Base-by-base conservation (phyloP, 1,284 basidiomycete species). In the Melampsora americana region DNA sequence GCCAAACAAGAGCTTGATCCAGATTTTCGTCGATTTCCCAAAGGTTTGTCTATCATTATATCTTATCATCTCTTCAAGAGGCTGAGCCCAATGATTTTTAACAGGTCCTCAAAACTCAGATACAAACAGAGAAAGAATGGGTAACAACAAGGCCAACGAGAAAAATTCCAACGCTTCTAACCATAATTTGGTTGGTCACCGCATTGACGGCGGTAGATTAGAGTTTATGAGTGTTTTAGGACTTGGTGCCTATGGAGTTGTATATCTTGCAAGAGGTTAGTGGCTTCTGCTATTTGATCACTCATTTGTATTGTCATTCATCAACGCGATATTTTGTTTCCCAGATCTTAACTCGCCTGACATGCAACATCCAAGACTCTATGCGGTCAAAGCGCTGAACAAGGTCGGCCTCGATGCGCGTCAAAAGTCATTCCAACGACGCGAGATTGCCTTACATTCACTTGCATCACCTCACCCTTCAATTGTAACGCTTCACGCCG, bases 231-330 rank as follows among this genome's bases (percentile, higher is more conserved):
- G 92, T 81, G 88, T 95, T 73, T 88, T 99, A 72, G 95, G 95
- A 69, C 88, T 93, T 69, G 95, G 95, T 61, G 94, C 94, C 30
- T 98, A 97, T 83, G 95, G 95, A 78, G 91, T 96, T 80, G 95
- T 97, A 66, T 98, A 97, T 84, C 91, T 91, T 78, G 94, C 92
- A 44, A 85, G 92, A 78, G 91, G 73, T 69, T 46, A 35, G n/a
- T 30, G 11, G 0, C 16, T 23, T 91, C 79, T 76, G 83, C 82
- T 77, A 82, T 32, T 80, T 80, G 26, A 79, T 56, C 78, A 86
- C 1, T 20, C 39, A n/a, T 16, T 39, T 23, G 32, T 11, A 28
- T 18, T 48, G 5, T 20, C 12, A 12, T 56, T 12, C 16, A 18
- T 1, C 5, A n/a, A 66, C 20, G 48, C 7, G 44, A 35, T 62